A percentile compares a stretch with the other conserved stretches of the same genome.
phyloP scores from a whole-genome alignment of 768 basidiomycete genomes.

The Glaciozyma antarctica region DNA sequence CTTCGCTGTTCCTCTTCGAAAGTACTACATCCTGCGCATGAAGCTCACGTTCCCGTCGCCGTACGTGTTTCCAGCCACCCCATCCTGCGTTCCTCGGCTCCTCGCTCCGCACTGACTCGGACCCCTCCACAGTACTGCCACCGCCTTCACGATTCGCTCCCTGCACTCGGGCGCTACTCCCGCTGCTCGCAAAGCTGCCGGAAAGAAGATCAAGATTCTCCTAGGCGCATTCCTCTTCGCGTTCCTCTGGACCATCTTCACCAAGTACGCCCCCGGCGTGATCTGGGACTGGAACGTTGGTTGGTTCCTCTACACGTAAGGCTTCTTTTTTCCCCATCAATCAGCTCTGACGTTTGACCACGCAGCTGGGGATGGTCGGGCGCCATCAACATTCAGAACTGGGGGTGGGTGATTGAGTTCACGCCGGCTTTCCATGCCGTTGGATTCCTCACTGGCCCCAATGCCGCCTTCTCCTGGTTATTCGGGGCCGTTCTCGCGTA shows the following conservation, averaged over 20 bases:
- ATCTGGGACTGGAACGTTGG: not conserved
- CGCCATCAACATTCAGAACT: too few relatives aligned
- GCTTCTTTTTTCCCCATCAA: too few relatives aligned
- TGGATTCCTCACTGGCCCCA: not conserved
- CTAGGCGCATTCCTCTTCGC: conserved; percentile 46
- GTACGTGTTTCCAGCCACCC: conserved; percentile 22
- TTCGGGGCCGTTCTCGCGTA: not conserved
- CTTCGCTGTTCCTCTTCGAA: conserved; percentile 57
- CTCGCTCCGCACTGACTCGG: not conserved
- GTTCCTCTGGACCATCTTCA: conserved; percentile 37
- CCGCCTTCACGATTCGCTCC: conserved; percentile 57
- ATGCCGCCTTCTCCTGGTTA: not conserved
- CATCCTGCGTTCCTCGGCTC: too few relatives aligned
- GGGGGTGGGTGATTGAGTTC: not conserved
- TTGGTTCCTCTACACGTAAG: too few relatives aligned
- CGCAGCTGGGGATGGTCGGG: too few relatives aligned
- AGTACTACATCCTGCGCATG: conserved; percentile 50
- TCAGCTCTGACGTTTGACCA: too few relatives aligned
- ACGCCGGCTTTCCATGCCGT: not conserved
- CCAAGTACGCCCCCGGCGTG: not conserved
- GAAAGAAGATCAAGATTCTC: conserved; percentile 51
- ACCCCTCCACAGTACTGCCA: conserved; percentile 44
- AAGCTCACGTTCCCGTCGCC: conserved; percentile 58
- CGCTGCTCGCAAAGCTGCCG: conserved; percentile 45
- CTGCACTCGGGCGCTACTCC: conserved; percentile 49